Base-by-base conservation (phyloP, 1,284 basidiomycete genomes). In the Trametes sp. region DNA sequence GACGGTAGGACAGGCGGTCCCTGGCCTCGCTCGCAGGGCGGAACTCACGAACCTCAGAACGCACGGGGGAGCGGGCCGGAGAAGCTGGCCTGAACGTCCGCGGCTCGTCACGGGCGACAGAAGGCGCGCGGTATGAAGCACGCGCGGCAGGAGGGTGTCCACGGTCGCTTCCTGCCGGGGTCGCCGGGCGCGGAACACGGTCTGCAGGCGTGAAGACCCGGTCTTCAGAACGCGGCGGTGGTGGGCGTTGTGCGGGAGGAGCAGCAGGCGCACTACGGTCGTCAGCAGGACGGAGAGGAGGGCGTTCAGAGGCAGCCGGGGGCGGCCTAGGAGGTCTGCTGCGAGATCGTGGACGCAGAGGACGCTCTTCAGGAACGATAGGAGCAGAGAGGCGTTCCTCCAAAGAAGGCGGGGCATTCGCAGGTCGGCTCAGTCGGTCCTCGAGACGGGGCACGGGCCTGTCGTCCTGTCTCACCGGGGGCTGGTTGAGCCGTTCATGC, bases 401-500 rank as follows among this genome's bases (percentile, higher is more conserved):
- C 7, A 72, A 55, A 59, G 68, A 59, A 38, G 64, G 54, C 9
- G 57, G 58, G 8, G 42, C 26, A 46, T 55, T 63, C 7, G 59
- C 61, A 50, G 71, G 65, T 1, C 70, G 70, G 52, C 62, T 54
- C 24, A 64, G 44, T 24, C 70, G 64, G 16, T 71, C 70, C 42
- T 71, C 68, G 24, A 66, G 51, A 23, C 65, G 65, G 23, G 64
- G 65, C 9, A 59, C 45, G 5, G 60, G 45, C 26, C 64, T 63
- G 33, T 69, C 69, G 23, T 72, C 70, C 21, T 61, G 36, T 41
- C 67, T 65, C 49, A 63, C 49, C 36, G 61, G 57, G 29, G 61
- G 61, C 29, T 57, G 59, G 41, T 70, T 69, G 23, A 75, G 50
- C 29, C 74, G 69, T 45, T 76, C 76, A 48, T 74, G 74, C 5